These are phyloP conservation scores for Didymella keratinophila DNA, from an alignment of 2,329 filamentous ascomycete species.

Conservation along the genomic window DNA sequence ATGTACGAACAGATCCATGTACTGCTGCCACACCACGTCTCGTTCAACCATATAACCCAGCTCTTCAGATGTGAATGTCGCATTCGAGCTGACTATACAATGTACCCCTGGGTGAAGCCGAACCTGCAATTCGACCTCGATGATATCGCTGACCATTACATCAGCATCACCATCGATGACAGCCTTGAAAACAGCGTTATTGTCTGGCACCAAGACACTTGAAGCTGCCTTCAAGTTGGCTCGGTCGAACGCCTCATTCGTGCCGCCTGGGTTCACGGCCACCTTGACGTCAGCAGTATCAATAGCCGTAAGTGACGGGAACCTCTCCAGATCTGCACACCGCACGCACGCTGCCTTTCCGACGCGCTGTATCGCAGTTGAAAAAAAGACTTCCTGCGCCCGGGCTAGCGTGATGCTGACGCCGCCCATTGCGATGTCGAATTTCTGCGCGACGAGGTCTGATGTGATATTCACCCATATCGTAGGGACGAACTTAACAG, in stretches of 20 bases:
- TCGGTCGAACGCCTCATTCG: conserved; percentile 26
- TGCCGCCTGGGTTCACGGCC: conserved; percentile 23
- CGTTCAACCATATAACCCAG: conserved; percentile 20
- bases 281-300: conserved; percentile 23
- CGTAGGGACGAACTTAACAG: conserved; percentile 23
- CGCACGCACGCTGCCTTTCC: conserved; percentile 26
- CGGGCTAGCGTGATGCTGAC: conserved; percentile 24
- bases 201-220: conserved; percentile 22
- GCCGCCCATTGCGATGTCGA: conserved; percentile 26
- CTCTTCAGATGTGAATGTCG: conserved; percentile 25
- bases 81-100: conserved; percentile 19
- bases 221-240: conserved; percentile 20
- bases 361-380: conserved; percentile 16
- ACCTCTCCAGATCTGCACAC: conserved; percentile 13
- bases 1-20: conserved; percentile 23
- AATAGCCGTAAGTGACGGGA: conserved; percentile 22
- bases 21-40: conserved; percentile 26
- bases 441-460: conserved; percentile 15
- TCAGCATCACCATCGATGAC: conserved; percentile 25
- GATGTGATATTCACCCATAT: conserved; percentile 22
- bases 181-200: conserved; percentile 23
- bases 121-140: conserved; percentile 26
- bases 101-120: conserved; percentile 19
- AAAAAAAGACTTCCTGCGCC: conserved; percentile 20
- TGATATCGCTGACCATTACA: conserved; percentile 25